Evolutionary conservation across 176 grass and related monocot genomes (phyloP).

Genomic region (Chloris gayana): DNA sequence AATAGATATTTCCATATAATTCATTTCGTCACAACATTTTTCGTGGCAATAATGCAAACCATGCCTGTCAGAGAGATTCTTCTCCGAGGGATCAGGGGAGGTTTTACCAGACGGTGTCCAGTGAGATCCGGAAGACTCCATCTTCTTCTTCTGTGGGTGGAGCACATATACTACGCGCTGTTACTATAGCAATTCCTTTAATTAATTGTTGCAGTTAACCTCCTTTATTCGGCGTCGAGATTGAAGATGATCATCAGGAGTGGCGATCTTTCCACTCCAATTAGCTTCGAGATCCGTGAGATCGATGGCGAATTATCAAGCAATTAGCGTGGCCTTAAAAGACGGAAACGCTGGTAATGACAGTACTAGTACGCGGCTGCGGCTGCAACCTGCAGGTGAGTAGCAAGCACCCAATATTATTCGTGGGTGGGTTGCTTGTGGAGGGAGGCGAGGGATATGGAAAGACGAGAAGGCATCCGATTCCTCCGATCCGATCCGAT

Average conservation of each 20-base stretch:
- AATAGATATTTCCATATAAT: not conserved
- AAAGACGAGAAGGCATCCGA: slow-evolving; percentile 61
- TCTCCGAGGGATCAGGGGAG: not conserved
- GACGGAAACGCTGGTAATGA: slow-evolving; percentile 7
- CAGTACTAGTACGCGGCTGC: not conserved
- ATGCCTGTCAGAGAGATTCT: not conserved
- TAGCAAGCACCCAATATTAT: not conserved
- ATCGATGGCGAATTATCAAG: not conserved
- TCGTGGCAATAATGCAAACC: not conserved
- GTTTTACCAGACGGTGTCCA: not conserved
- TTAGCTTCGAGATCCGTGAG: slow-evolving; percentile 11
- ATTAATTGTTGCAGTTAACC: not conserved
- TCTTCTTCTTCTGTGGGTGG: not conserved
- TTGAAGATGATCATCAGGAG: not conserved
- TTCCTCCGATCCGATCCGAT: slow-evolving; percentile 50
- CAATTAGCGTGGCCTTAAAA: slow-evolving; percentile 31
- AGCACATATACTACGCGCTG: not conserved
- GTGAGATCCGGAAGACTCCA: not conserved
- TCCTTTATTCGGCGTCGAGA: not conserved
- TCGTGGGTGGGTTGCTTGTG: slow-evolving; percentile 33
- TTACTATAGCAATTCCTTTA: too few relatives aligned
- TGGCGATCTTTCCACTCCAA: not conserved
- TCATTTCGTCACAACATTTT: not conserved
- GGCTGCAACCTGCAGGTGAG: not conserved
- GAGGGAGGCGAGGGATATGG: slow-evolving; percentile 3